Percentiles rank a stretch among this genome's conserved stretches.
Conservation (phyloP, 805 yeast species). For the Lipomyces yamanashiensis region DNA sequence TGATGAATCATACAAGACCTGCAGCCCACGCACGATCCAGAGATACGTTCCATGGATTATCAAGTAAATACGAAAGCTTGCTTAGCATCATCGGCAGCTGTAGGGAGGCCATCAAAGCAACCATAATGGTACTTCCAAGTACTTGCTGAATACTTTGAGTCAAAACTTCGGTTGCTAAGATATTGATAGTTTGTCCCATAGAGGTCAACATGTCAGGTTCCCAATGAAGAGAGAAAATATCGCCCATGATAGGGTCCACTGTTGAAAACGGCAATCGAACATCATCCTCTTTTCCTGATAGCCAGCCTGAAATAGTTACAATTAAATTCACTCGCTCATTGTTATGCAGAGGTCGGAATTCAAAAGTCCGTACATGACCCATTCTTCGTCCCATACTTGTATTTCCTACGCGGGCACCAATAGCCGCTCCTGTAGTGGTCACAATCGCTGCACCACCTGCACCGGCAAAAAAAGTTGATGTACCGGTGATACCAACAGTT, state of each 20-base stretch:
- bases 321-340: conserved; percentile 85
- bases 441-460: conserved; percentile 95
- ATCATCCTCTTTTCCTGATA: conserved; percentile 93
- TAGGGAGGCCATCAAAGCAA: conserved; percentile 89
- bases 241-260: conserved; percentile 98
- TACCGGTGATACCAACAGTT: conserved; percentile 93
- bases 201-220: conserved; percentile 97
- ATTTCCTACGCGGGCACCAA: conserved; percentile 89
- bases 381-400: conserved; percentile 83
- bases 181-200: conserved; percentile 94
- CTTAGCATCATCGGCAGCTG: conserved; percentile 92
- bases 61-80: conserved; percentile 84
- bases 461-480: conserved; percentile 90
- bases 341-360: conserved; percentile 89
- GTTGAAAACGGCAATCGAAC: conserved; percentile 95
- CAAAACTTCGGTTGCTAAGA: conserved; percentile 90
- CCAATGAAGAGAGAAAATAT: conserved; percentile 88
- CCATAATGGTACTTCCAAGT: conserved; percentile 85
- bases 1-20: conserved; percentile 50
- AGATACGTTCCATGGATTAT: conserved; percentile 98
- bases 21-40: conserved; percentile 97
- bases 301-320: conserved; percentile 95
- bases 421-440: conserved; percentile 85
- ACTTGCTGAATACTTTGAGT: conserved; percentile 94
- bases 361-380: conserved; percentile 93